Evolutionary conservation across 2,329 filamentous ascomycete genomes (phyloP), one percentile per base, ranked within the genome.

Genomic region (Ophidiomyces ophidiicola): DNA sequence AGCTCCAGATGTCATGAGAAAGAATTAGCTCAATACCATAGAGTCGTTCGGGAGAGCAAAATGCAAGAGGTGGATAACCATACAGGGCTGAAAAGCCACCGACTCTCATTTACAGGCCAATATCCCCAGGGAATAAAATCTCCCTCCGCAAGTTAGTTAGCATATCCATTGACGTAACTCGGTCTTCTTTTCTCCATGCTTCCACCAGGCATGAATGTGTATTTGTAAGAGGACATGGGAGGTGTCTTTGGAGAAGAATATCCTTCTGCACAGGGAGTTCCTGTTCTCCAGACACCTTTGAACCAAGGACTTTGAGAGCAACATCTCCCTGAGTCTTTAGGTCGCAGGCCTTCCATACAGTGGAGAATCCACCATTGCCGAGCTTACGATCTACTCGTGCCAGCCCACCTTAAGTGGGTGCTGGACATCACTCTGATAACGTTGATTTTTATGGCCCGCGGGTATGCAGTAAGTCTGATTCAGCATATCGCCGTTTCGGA

Each of bases 401-500:
- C n/a, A n/a, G n/a, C n/a, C n/a, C n/a, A n/a, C n/a, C n/a, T n/a
- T n/a, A n/a, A n/a, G n/a, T n/a, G n/a, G n/a, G n/a, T n/a, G n/a
- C n/a, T n/a, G n/a, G n/a, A n/a, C n/a, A n/a, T n/a, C 41, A 10
- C 12, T 35, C 12, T 5, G 14, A 35, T 35, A 26, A 28, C n/a
- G 6, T n/a, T n/a, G n/a, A 24, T 5, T 14, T 10, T 34, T 34
- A 34, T 23, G 5, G 18, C 19, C 15, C 5, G 24, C 3, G 5
- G 15, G 8, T 14, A 37, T 21, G 11, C 17, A 34, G 8, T 3
- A 6, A 23, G 4, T 35, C 6, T 2, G 24, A 25, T 15, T 29
- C 32, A 19, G 48, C 50, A 50, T 7, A 53, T 49, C 50, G 19
- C 48, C 48, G 43, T 56, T 47, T 30, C 53, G 39, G 36, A 53